These are phyloP conservation scores for Phytophthora vignae DNA, from an alignment of 352 stramenopile genomes.

Conservation along the genomic window DNA sequence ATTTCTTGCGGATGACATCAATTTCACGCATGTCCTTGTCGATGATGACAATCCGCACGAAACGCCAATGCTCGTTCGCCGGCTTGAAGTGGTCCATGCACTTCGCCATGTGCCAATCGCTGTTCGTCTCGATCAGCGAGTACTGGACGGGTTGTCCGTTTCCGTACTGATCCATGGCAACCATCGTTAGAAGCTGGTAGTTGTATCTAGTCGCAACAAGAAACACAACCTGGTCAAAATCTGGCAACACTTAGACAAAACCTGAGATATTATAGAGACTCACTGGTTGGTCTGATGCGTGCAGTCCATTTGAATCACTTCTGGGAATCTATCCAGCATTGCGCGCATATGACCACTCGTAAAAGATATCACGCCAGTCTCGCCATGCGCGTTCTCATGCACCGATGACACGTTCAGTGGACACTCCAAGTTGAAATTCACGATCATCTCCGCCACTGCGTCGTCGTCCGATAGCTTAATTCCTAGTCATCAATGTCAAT, in stretches of 20 bases:
- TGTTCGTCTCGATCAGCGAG: slow-evolving; percentile 9
- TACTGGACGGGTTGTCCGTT: slow-evolving; percentile 14
- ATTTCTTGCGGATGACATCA: too few species aligned
- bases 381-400: slow-evolving; percentile 7
- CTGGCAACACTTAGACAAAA: background rate
- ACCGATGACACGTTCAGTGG: slow-evolving; percentile 11
- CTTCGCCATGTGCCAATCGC: slow-evolving; percentile 16
- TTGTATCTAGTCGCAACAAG: slow-evolving; percentile 11
- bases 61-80: slow-evolving; percentile 17
- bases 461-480: slow-evolving; percentile 3
- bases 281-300: slow-evolving; percentile 13
- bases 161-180: slow-evolving; percentile 16
- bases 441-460: slow-evolving; percentile 9
- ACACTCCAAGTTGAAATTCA: slow-evolving; percentile 7
- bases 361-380: slow-evolving; percentile 19
- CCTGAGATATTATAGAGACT: background rate
- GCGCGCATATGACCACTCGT: slow-evolving; percentile 7
- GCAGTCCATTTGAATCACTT: slow-evolving; percentile 4
- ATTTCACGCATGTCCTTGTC: too few species aligned
- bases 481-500: background rate
- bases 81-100: slow-evolving; percentile 15
- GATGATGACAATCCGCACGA: slow-evolving; percentile 13
- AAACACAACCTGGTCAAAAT: slow-evolving; percentile 9
- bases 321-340: slow-evolving; percentile 9
- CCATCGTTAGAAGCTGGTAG: slow-evolving; percentile 11